phyloP scores from a whole-genome alignment of 306 rosid species.

The Coriaria nepalensis region DNA sequence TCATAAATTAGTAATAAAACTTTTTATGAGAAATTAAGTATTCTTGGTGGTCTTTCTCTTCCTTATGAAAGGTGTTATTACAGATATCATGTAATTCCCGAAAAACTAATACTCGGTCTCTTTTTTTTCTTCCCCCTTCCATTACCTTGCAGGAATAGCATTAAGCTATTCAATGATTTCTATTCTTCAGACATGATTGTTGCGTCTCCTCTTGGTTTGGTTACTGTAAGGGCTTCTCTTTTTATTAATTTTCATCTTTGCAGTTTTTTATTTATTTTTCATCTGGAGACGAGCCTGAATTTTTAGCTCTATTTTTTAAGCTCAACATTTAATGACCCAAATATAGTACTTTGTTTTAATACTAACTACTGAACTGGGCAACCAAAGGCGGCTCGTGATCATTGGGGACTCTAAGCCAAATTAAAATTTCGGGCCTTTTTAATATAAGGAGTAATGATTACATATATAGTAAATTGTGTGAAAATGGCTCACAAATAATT shows the following conservation, averaged over 20 bases:
- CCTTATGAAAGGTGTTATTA: not conserved
- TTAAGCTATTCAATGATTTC: constrained; percentile 78
- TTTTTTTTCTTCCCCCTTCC: constrained; percentile 3
- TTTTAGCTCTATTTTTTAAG: constrained; percentile 1
- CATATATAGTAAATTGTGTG: too few species aligned
- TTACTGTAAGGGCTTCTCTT: constrained; percentile 32
- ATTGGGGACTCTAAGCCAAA: too few species aligned
- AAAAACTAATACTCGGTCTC: not conserved
- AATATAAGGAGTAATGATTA: too few species aligned
- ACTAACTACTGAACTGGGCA: too few species aligned
- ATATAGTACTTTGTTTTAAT: not conserved
- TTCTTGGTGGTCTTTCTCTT: too few species aligned
- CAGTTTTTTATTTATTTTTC: not conserved
- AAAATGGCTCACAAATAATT: too few species aligned
- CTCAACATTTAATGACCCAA: not conserved
- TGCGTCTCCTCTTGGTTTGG: constrained; percentile 71
- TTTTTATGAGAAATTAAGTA: too few species aligned
- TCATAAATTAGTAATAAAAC: too few species aligned
- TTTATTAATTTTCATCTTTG: not conserved
- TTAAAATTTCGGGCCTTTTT: too few species aligned
- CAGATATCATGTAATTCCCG: not conserved
- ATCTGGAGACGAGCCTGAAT: not conserved
- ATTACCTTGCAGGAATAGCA: constrained; percentile 44
- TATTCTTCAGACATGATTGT: constrained; percentile 80
- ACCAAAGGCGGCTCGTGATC: too few species aligned